A percentile compares a stretch with the other conserved stretches of the same genome.
Conservation (phyloP, 106 monocot species). For the Chionographis japonica region DNA sequence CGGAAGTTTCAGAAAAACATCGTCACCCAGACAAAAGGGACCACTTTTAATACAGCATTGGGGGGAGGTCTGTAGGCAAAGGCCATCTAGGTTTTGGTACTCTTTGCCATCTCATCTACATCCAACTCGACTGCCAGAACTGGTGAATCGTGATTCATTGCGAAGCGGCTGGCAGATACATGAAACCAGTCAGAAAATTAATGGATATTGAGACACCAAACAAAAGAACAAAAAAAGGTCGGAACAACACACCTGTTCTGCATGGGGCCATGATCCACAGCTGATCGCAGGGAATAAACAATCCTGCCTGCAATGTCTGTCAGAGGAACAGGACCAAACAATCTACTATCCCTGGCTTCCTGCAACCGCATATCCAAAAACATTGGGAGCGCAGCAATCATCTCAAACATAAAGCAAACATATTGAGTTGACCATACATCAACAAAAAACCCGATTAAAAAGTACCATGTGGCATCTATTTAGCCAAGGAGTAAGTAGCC, state of each 20-base stretch:
- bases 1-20: no score
- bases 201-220: neutral
- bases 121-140: conserved; percentile 87
- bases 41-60: no score
- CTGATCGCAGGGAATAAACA: conserved; percentile 31
- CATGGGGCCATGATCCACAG: conserved; percentile 58
- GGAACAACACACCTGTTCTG: conserved; percentile 62
- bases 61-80: no score
- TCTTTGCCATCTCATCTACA: conserved; percentile 87
- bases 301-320: conserved; percentile 40
- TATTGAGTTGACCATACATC: no score
- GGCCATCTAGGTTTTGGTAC: conserved; percentile 33
- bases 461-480: no score
- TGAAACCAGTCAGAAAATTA: neutral
- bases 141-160: conserved; percentile 55
- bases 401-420: no score
- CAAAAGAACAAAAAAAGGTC: neutral
- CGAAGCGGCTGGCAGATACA: conserved; percentile 27
- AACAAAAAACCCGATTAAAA: no score
- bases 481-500: no score
- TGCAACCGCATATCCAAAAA: neutral
- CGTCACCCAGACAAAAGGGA: no score
- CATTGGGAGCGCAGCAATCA: neutral
- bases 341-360: conserved; percentile 48
- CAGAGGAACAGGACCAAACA: conserved; percentile 31